Conservation (phyloP, 78 protist species). For the Goniomonas avonlea region DNA sequence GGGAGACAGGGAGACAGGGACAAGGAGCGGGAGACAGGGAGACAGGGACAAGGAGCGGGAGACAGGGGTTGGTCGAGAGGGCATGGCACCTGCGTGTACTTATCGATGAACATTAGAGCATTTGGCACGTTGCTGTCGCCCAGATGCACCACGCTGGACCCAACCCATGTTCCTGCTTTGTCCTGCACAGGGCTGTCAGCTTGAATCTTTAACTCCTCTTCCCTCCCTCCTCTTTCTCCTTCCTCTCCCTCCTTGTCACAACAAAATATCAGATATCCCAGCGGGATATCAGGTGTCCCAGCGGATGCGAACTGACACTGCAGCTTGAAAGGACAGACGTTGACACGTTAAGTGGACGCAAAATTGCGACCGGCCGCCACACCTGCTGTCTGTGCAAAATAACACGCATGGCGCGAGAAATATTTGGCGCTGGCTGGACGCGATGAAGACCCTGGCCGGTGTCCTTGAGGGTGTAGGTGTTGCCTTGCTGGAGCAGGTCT, state of each 20-base stretch:
- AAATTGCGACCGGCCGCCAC: constrained; percentile 62
- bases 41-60: too few species aligned
- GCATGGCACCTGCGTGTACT: constrained; percentile 67
- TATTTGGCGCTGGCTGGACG: background rate
- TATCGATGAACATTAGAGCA: constrained; percentile 89
- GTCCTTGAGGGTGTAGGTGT: constrained; percentile 39
- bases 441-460: constrained; percentile 79
- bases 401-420: background rate
- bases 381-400: constrained; percentile 45
- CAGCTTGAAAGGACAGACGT: constrained; percentile 19
- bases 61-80: background rate
- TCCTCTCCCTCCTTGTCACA: background rate
- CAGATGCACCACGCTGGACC: constrained; percentile 80
- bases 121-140: constrained; percentile 95
- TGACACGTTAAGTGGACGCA: constrained; percentile 21
- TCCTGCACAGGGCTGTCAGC: background rate
- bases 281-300: background rate
- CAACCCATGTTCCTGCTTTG: constrained; percentile 77
- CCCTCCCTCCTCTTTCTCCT: background rate
- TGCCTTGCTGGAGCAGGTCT: constrained; percentile 21
- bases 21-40: too few species aligned
- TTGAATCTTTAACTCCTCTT: background rate
- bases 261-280: background rate
- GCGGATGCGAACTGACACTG: background rate
- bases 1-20: too few species aligned